A percentile compares a stretch with the other conserved stretches of the same genome.
Conservation (phyloP, 1,284 basidiomycete genomes). For the Apiotrichum akiyoshidainum region DNA sequence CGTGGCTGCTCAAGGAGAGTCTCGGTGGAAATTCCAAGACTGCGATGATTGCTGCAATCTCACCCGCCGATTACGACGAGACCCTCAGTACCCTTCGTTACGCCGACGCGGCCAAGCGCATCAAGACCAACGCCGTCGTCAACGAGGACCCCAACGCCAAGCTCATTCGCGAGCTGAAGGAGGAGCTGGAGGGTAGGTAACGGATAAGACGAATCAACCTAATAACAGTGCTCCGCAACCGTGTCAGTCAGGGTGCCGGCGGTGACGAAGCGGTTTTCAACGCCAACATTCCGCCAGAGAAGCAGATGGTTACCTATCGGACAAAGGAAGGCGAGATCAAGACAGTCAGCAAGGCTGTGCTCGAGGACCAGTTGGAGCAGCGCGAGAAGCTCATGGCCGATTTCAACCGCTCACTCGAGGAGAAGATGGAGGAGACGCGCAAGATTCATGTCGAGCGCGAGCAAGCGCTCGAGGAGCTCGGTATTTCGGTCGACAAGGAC, state of each 20-base stretch:
- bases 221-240: constrained; percentile 35
- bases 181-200: constrained; percentile 81
- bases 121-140: constrained; percentile 98
- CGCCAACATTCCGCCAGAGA: constrained; percentile 82
- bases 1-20: constrained; percentile 97
- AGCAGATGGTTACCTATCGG: constrained; percentile 92
- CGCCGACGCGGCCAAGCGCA: constrained; percentile 98
- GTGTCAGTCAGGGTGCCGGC: constrained; percentile 55
- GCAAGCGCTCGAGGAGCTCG: constrained; percentile 93
- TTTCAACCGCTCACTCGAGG: constrained; percentile 96
- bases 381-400: constrained; percentile 96
- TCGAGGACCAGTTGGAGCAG: constrained; percentile 94
- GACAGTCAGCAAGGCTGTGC: constrained; percentile 92
- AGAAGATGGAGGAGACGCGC: constrained; percentile 86
- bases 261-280: constrained; percentile 75
- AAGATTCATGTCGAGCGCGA: constrained; percentile 95
- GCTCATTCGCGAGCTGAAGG: constrained; percentile 89
- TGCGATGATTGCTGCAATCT: constrained; percentile 92
- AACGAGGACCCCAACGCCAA: constrained; percentile 99
- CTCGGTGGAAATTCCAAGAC: constrained; percentile 87
- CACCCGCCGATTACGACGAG: constrained; percentile 72
- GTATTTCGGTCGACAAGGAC: constrained; percentile 95
- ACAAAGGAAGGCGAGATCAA: constrained; percentile 91
- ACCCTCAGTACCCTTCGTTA: constrained; percentile 60
- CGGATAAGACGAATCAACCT: neutral